Base-by-base conservation (phyloP, 352 stramenopile species). In the Phytophthora citrophthora region DNA sequence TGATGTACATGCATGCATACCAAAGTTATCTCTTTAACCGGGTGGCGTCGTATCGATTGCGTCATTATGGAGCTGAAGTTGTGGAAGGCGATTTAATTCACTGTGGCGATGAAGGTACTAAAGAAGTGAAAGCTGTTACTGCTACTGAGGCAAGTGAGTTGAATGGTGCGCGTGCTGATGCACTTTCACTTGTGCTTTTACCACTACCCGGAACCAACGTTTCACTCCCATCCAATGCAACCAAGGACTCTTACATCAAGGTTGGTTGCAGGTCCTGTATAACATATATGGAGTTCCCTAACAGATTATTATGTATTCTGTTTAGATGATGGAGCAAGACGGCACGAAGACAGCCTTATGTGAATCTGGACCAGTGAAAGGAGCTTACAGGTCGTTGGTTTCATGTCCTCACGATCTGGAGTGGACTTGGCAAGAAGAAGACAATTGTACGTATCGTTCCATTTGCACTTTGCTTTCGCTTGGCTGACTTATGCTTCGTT, bases 1-100 rank as follows among this genome's bases (percentile, higher is more conserved):
- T 82, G 9, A 87, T 94, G 79, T 92, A 82, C 53, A 67, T 93
- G 40, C 86, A 94, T 52, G 79, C 83, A 48, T 93, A 91, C 59
- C 86, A 94, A 44, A 94, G 83, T 60, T 85, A 76, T 46, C 34
- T 93, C 20, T 94, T 94, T 61, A 93, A 92, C 62, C 48, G 46
- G 15, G 74, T 90, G 39, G 83, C 71, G 3, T 91, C 82, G 6
- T 69, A 73, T 39, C 79, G 83, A 7, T 55, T 94, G 47, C 48
- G 53, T 23, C 29, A 68, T 9, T 74, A 77, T 24, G 80, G 79
- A 20, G 16, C 38, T 1, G 64, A 74, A 2, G 55, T 88, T 18
- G 70, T 92, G 0, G 75, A 73, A 67, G 83, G 83, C 16, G 86
- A 94, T 60, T 53, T 94, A 1, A 60, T 88, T 27, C 53, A 76